Conservation (phyloP, 2,329 filamentous ascomycete genomes). For the Penicillium fuscoglaucum region DNA sequence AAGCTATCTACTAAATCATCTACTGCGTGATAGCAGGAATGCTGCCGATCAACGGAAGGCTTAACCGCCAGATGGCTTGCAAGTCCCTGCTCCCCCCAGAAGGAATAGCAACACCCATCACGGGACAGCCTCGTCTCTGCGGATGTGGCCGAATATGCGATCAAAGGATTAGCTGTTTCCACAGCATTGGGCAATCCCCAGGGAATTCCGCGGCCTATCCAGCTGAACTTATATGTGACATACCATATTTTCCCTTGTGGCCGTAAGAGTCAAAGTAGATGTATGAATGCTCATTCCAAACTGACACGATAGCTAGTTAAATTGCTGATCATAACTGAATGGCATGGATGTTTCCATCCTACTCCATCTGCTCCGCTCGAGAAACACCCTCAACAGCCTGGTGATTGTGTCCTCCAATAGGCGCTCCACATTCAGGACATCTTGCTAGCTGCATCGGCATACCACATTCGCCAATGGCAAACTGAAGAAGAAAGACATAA, state of each 20-base stretch:
- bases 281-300: neutral
- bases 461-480: conserved; percentile 34
- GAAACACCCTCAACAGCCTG: conserved; percentile 3
- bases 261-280: neutral
- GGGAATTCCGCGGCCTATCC: neutral
- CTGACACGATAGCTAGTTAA: neutral
- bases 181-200: neutral
- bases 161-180: neutral
- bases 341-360: neutral
- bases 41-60: neutral
- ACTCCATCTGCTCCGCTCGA: conserved; percentile 12
- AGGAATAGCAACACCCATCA: neutral
- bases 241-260: neutral
- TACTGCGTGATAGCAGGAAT: neutral
- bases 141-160: neutral
- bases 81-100: neutral
- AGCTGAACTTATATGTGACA: neutral
- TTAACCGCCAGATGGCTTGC: neutral
- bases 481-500: conserved; percentile 10
- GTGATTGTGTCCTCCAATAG: conserved; percentile 12
- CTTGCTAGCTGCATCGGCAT: conserved; percentile 32
- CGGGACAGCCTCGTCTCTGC: neutral
- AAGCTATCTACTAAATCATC: neutral
- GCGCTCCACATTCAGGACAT: conserved; percentile 23
- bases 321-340: neutral